These are phyloP conservation scores for Neurospora sp. DNA, from an alignment of 2,329 filamentous ascomycete genomes.

Conservation along the genomic window DNA sequence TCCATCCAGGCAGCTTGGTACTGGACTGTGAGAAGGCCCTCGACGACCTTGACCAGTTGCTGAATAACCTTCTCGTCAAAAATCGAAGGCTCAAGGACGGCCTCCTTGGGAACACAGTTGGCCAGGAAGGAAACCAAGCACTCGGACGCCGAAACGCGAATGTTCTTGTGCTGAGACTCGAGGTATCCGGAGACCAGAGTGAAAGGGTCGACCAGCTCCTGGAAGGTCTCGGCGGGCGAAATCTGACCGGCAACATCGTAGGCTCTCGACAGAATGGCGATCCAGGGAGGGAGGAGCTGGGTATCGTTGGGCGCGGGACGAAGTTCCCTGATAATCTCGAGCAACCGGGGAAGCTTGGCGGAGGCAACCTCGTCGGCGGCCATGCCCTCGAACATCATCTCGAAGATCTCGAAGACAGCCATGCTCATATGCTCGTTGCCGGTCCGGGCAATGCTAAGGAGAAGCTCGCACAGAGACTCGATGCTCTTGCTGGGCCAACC, in stretches of 20 bases:
- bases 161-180: slow-evolving; percentile 81
- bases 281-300: slow-evolving; percentile 90
- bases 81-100: slow-evolving; percentile 79
- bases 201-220: slow-evolving; percentile 80
- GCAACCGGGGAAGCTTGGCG: slow-evolving; percentile 75
- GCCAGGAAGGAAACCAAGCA: slow-evolving; percentile 88
- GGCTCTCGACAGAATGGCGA: slow-evolving; percentile 86
- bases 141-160: slow-evolving; percentile 87
- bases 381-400: slow-evolving; percentile 92
- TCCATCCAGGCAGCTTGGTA: slow-evolving; percentile 94
- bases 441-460: slow-evolving; percentile 80
- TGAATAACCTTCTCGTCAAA: slow-evolving; percentile 87
- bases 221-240: slow-evolving; percentile 82
- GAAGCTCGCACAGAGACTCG: slow-evolving; percentile 78
- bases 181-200: slow-evolving; percentile 71
- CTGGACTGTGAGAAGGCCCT: slow-evolving; percentile 73
- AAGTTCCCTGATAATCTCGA: slow-evolving; percentile 86
- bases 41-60: slow-evolving; percentile 65
- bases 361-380: slow-evolving; percentile 76
- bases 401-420: slow-evolving; percentile 93
- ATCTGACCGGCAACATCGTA: slow-evolving; percentile 91
- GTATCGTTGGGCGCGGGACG: slow-evolving; percentile 89
- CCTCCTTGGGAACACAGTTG: slow-evolving; percentile 76
- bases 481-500: slow-evolving; percentile 98
- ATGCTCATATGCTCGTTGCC: slow-evolving; percentile 95